These are phyloP conservation scores for Penicillium rolfsii DNA, from an alignment of 2,329 filamentous ascomycete species.

Conservation along the genomic window DNA sequence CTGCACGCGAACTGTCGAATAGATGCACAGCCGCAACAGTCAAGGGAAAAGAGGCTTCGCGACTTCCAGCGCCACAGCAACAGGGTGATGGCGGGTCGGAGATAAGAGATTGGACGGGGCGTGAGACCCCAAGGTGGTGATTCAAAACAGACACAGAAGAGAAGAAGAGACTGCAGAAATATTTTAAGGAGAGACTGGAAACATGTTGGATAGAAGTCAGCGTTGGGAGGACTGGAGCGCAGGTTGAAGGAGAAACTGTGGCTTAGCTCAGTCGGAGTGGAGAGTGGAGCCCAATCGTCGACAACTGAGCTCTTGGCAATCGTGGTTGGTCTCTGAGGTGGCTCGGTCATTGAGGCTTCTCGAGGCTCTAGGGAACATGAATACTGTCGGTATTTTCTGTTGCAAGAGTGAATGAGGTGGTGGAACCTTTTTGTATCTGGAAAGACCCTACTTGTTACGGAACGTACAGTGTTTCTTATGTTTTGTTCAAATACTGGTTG, in stretches of 20 bases:
- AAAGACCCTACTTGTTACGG: too few relatives aligned
- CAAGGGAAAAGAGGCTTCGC: slow-evolving; percentile 7
- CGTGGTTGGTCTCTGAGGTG: background rate
- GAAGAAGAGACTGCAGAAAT: slow-evolving; percentile 9
- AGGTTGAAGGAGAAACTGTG: slow-evolving; percentile 15
- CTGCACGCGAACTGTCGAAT: slow-evolving; percentile 7
- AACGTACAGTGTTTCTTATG: too few relatives aligned
- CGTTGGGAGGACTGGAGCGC: slow-evolving; percentile 7
- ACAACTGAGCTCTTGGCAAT: slow-evolving; percentile 8
- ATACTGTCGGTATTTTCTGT: background rate
- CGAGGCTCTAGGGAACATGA: background rate
- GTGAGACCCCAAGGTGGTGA: slow-evolving; percentile 10
- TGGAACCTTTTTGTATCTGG: too few relatives aligned
- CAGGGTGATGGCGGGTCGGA: slow-evolving; percentile 19
- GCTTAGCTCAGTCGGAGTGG: slow-evolving; percentile 23
- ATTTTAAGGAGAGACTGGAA: slow-evolving; percentile 22
- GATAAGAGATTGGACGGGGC: slow-evolving; percentile 21
- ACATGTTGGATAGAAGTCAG: slow-evolving; percentile 5
- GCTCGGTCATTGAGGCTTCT: background rate
- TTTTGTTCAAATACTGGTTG: too few relatives aligned
- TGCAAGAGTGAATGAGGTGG: background rate
- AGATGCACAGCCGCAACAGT: slow-evolving; percentile 10
- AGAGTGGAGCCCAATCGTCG: slow-evolving; percentile 18
- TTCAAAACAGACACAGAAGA: slow-evolving; percentile 8
- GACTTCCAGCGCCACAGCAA: slow-evolving; percentile 20